A percentile compares a stretch with the other conserved stretches of the same genome.
Conservation (phyloP, 305 asterid species). For the Ajuga reptans region DNA sequence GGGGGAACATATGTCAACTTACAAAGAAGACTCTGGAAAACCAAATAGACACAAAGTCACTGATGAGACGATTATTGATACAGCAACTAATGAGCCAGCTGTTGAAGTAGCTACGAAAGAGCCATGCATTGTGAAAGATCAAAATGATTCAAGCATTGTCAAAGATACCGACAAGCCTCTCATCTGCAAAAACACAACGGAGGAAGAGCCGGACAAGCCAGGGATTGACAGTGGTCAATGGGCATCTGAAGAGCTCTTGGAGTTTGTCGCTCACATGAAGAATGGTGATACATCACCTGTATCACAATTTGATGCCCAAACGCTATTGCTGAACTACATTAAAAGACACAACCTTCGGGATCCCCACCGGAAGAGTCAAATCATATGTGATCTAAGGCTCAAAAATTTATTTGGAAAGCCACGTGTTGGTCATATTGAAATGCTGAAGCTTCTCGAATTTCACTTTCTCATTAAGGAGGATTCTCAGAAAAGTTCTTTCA, state of each 20-base stretch:
- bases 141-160: neutral
- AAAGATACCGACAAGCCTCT: constrained; percentile 18
- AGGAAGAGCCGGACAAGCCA: constrained; percentile 22
- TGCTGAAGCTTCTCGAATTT: constrained; percentile 84
- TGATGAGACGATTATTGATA: constrained; percentile 5
- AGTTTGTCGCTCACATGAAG: constrained; percentile 73
- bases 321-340: constrained; percentile 62
- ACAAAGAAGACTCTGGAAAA: constrained; percentile 4
- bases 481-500: constrained; percentile 42
- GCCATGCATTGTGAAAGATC: constrained; percentile 14
- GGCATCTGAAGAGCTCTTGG: constrained; percentile 46
- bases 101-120: neutral
- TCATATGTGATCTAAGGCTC: constrained; percentile 73
- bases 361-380: constrained; percentile 70
- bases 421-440: constrained; percentile 82
- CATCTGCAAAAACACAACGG: constrained; percentile 14
- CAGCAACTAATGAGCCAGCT: constrained; percentile 13
- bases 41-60: constrained; percentile 13
- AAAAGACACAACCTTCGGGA: constrained; percentile 76
- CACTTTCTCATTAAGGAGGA: constrained; percentile 66
- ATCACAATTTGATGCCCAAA: constrained; percentile 64
- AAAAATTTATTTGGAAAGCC: constrained; percentile 70
- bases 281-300: constrained; percentile 58
- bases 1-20: constrained; percentile 12
- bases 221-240: constrained; percentile 27